phyloP scores from a whole-genome alignment of 257 asterid species.

The Galeopsis tetrahit region DNA sequence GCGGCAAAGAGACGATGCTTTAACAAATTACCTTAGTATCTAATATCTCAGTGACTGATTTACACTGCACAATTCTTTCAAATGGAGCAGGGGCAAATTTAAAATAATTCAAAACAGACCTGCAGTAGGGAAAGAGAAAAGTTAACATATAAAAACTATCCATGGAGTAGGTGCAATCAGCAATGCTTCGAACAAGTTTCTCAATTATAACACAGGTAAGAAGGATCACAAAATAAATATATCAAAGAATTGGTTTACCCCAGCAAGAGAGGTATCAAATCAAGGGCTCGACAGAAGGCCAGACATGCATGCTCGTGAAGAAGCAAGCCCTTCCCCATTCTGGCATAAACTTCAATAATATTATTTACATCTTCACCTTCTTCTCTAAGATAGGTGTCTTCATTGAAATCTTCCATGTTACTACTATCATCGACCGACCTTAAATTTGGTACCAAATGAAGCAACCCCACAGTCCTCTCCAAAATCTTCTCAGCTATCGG shows the following conservation, averaged over 20 bases:
- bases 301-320: slow-evolving; percentile 92
- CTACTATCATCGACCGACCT: slow-evolving; percentile 46
- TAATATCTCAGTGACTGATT: slow-evolving; percentile 43
- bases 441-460: slow-evolving; percentile 61
- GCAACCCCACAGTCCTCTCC: slow-evolving; percentile 59
- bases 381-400: slow-evolving; percentile 53
- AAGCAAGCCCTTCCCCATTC: slow-evolving; percentile 60
- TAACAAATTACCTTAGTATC: slow-evolving; percentile 47
- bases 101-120: slow-evolving; percentile 74
- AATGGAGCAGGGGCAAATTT: slow-evolving; percentile 87
- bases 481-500: slow-evolving; percentile 67
- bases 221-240: neutral
- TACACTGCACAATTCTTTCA: slow-evolving; percentile 57
- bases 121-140: slow-evolving; percentile 39
- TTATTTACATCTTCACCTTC: slow-evolving; percentile 36
- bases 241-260: slow-evolving; percentile 50
- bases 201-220: neutral
- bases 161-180: slow-evolving; percentile 8
- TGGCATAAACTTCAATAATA: slow-evolving; percentile 57
- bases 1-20: no score
- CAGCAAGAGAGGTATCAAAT: slow-evolving; percentile 65
- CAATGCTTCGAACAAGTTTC: neutral
- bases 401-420: slow-evolving; percentile 48
- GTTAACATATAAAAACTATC: neutral
- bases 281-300: slow-evolving; percentile 78